phyloP scores from a whole-genome alignment of 2,329 filamentous ascomycete species.

The Clarireedia homoeocarpa region DNA sequence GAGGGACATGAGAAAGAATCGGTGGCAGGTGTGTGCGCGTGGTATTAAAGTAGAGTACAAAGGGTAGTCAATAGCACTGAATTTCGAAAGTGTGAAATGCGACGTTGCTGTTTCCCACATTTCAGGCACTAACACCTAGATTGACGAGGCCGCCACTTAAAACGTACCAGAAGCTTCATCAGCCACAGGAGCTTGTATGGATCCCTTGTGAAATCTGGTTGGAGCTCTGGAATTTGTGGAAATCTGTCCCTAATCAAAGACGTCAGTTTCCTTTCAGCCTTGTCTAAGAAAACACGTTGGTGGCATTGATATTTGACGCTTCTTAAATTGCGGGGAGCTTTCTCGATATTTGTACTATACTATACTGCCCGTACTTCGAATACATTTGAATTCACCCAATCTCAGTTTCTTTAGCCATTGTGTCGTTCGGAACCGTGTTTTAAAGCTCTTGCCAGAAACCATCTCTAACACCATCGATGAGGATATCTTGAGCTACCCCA shows the following conservation, averaged over 20 bases:
- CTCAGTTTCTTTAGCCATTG: no score
- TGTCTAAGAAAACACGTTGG: background rate
- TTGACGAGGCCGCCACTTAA: slow-evolving; percentile 2
- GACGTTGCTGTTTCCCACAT: slow-evolving; percentile 20
- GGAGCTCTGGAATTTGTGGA: slow-evolving; percentile 8
- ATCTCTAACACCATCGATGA: no score
- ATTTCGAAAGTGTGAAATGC: slow-evolving; percentile 15
- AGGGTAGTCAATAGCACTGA: slow-evolving; percentile 2
- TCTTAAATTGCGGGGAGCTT: background rate
- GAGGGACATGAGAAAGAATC: slow-evolving; percentile 1
- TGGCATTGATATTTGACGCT: background rate
- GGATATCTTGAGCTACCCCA: no score
- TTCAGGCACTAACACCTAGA: background rate
- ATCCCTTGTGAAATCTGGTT: background rate
- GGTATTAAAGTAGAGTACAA: slow-evolving; percentile 4
- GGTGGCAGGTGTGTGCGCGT: background rate
- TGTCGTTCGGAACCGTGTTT: no score
- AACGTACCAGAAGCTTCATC: slow-evolving; percentile 2
- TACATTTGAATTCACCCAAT: no score
- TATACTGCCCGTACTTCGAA: background rate
- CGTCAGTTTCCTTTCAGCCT: slow-evolving; percentile 11
- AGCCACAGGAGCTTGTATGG: slow-evolving; percentile 5
- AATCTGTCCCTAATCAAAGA: slow-evolving; percentile 15
- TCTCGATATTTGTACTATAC: background rate
- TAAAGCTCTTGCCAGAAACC: no score